Evolutionary conservation across 768 basidiomycete genomes (phyloP).

Genomic region (Cytidiella melzeri): DNA sequence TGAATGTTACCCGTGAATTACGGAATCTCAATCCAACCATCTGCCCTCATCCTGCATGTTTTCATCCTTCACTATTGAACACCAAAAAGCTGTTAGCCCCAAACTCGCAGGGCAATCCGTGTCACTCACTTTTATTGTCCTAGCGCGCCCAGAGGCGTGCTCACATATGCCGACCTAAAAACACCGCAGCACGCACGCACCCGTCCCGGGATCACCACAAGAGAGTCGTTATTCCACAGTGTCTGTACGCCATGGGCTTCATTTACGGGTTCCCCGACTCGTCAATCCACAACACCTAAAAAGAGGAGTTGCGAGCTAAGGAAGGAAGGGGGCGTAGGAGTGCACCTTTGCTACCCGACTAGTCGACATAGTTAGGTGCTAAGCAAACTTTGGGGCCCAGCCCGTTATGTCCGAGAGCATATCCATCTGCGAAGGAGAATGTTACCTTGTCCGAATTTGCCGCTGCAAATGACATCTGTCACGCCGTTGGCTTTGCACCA

Average conservation of each 20-base stretch:
- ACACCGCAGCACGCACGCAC: no score
- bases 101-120: no score
- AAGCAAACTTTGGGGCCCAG: conserved; percentile 96
- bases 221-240: conserved; percentile 57
- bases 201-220: no score
- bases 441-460: conserved; percentile 90
- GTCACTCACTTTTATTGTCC: no score
- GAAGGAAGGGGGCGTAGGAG: conserved; percentile 56
- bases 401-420: conserved; percentile 91
- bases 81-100: no score
- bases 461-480: conserved; percentile 86
- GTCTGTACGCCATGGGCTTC: conserved; percentile 89
- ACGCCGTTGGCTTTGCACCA: conserved; percentile 89
- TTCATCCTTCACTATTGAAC: no score
- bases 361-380: conserved; percentile 93
- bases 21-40: no score
- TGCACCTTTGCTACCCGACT: conserved; percentile 87
- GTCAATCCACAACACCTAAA: conserved; percentile 73
- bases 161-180: no score
- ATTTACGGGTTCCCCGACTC: conserved; percentile 64
- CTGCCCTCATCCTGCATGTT: no score
- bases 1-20: no score
- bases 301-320: not conserved
- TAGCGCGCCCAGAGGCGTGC: no score
- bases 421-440: conserved; percentile 58